A percentile compares a stretch with the other conserved stretches of the same genome.
These are phyloP conservation scores for Fusarium xyrophilum DNA, from an alignment of 2,329 filamentous ascomycete genomes.

Conservation along the genomic window DNA sequence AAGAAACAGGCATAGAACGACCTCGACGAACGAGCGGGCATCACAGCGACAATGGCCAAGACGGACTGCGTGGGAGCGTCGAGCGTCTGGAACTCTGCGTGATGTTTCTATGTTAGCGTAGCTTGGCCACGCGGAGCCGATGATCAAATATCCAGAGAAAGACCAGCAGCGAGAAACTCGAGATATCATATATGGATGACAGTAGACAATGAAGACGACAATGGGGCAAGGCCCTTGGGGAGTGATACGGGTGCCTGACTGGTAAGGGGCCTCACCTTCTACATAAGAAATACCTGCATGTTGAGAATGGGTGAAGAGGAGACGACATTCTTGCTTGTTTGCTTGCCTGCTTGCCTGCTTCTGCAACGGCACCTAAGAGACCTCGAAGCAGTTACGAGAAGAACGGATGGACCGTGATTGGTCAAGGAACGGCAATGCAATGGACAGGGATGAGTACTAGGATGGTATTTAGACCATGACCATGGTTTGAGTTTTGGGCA, in stretches of 20 bases:
- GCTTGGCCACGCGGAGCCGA: background rate
- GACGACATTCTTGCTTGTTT: slow-evolving; percentile 1
- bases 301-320: slow-evolving; percentile 8
- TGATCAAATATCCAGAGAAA: slow-evolving; percentile 9
- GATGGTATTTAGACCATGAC: background rate
- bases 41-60: slow-evolving; percentile 8
- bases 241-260: background rate
- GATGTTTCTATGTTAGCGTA: background rate
- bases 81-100: background rate
- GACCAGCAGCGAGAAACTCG: background rate
- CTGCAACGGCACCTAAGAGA: slow-evolving; percentile 6
- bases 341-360: background rate
- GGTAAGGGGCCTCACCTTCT: background rate
- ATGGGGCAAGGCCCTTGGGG: background rate
- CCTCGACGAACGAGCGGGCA: slow-evolving; percentile 2
- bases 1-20: slow-evolving; percentile 2
- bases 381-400: slow-evolving; percentile 12
- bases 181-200: background rate
- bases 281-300: background rate
- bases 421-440: slow-evolving; percentile 27
- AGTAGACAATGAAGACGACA: background rate
- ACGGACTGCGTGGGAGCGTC: background rate
- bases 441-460: slow-evolving; percentile 19
- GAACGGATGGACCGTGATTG: slow-evolving; percentile 19
- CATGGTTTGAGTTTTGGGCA: background rate